Evolutionary conservation across 2,329 filamentous ascomycete species (phyloP).

Genomic region (Ophiocordyceps robertsii): DNA sequence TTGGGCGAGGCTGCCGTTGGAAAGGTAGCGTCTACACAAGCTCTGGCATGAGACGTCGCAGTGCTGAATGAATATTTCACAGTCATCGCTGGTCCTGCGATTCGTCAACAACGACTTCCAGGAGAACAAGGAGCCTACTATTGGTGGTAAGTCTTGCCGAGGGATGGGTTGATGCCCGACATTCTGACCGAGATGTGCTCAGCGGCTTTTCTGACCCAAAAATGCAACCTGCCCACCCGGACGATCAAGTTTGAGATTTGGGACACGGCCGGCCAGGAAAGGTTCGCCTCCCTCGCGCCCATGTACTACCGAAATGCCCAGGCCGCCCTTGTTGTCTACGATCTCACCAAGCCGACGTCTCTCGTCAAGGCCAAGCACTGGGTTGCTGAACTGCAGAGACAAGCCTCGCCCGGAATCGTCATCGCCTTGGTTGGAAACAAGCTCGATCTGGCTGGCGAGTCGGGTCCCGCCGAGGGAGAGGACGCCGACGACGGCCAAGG

Average conservation of each 20-base stretch:
- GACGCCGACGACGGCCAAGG: conserved; percentile 45
- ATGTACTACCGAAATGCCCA: conserved; percentile 99
- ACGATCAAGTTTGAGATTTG: conserved; percentile 94
- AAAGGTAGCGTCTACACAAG: conserved; percentile 51
- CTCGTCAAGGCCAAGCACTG: conserved; percentile 97
- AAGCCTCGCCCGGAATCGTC: conserved; percentile 91
- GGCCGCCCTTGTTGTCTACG: conserved; percentile 94
- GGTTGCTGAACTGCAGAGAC: conserved; percentile 93
- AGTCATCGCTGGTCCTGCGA: conserved; percentile 94
- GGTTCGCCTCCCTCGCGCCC: conserved; percentile 87
- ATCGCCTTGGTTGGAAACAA: conserved; percentile 97
- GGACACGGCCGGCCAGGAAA: conserved; percentile 97
- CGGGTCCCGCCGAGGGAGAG: conserved; percentile 29
- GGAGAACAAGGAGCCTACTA: conserved; percentile 98
- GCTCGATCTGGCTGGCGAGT: conserved; percentile 68
- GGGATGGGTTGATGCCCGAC: not conserved
- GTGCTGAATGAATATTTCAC: not conserved
- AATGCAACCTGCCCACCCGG: conserved; percentile 87
- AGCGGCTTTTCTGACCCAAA: conserved; percentile 98
- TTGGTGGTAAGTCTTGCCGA: conserved; percentile 60
- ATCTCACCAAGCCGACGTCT: conserved; percentile 91
- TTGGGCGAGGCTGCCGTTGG: conserved; percentile 95
- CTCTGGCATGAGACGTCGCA: not conserved
- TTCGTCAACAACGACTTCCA: conserved; percentile 99
- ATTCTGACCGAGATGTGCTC: not conserved